Evolutionary conservation across 768 basidiomycete genomes (phyloP), one percentile per base, ranked within the genome.

Genomic region (Amanita exitialis): DNA sequence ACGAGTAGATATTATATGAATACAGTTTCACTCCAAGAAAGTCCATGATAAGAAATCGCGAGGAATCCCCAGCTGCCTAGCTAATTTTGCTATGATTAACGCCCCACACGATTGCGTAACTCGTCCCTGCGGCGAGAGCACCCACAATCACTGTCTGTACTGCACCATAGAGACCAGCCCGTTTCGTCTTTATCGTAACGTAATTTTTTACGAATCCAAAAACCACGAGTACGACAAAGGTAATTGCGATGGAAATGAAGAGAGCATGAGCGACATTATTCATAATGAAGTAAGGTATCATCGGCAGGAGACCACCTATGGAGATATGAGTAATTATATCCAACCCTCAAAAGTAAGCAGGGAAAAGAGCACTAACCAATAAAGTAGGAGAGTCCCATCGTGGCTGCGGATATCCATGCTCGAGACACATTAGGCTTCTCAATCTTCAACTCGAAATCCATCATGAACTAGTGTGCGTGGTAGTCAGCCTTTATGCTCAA

Each of bases 371-470:
- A 44, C 43, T 25, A 12, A 46, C 45, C 45, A 20, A 46, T 30
- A 32, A 46, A 46, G 16, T 46, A 46, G 18, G 45, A 30, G 12
- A 46, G 12, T 12, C 45, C 45, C 45, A 46, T 46, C 3, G 45
- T 46, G 13, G 25, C 45, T 12, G 45, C 45, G 7, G 45, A 46
- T 12, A 46, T 46, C 45, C 45, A 46, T 20, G 45, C 45, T 8
- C 45, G 15, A 6, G 45, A 46, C 9, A 34, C 45, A 7, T 46
- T 46, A 3, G 45, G 45, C 32, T 46, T 46, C 8, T 46, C 45
- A 20, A 34, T 3, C 20, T 46, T 46, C 6, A 30, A n/a, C 18
- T 46, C 30, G 20, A 46, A 46, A 32, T 46, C 45, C 45, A 46
- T 46, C 27, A 46, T 46, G 32, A 46, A 46, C 45, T 46, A 20